phyloP scores from a whole-genome alignment of 805 yeast genomes.

The Lachancea nothofagi region DNA sequence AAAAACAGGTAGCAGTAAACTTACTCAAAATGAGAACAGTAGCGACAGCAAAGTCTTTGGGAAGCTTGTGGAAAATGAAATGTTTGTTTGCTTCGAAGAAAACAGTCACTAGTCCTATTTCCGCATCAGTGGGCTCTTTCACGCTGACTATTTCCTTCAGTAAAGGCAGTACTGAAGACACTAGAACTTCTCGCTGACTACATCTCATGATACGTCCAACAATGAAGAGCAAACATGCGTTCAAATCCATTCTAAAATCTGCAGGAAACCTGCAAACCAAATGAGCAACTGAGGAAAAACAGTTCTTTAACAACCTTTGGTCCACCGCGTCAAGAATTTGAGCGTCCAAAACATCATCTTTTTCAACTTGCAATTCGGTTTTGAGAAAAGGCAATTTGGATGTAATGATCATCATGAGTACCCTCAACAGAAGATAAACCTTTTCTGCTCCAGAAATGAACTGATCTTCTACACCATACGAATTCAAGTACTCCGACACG shows the following conservation, averaged over 20 bases:
- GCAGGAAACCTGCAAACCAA: constrained; percentile 64
- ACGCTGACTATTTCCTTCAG: constrained; percentile 40
- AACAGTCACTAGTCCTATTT: constrained; percentile 27
- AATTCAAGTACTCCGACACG: constrained; percentile 38
- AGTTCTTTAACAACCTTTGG: constrained; percentile 41
- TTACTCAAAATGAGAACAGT: constrained; percentile 41
- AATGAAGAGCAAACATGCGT: constrained; percentile 61
- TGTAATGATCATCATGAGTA: constrained; percentile 54
- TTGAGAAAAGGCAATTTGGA: constrained; percentile 3
- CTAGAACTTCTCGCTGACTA: constrained; percentile 37
- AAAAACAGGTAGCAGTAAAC: constrained; percentile 31
- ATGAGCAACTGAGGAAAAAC: constrained; percentile 45
- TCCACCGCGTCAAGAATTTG: constrained; percentile 24
- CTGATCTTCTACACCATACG: constrained; percentile 34
- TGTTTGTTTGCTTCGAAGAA: constrained; percentile 37
- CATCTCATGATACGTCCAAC: constrained; percentile 51
- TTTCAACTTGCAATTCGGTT: too few species aligned
- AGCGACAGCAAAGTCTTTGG: constrained; percentile 37
- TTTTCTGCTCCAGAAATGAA: constrained; percentile 62
- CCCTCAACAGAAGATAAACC: constrained; percentile 72
- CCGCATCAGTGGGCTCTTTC: constrained; percentile 17
- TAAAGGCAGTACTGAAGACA: constrained; percentile 49
- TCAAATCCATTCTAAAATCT: constrained; percentile 63
- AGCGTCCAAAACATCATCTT: too few species aligned
- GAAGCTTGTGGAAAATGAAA: constrained; percentile 15